Conservation (phyloP, 305 asterid genomes). For the Rubia tinctorum region DNA sequence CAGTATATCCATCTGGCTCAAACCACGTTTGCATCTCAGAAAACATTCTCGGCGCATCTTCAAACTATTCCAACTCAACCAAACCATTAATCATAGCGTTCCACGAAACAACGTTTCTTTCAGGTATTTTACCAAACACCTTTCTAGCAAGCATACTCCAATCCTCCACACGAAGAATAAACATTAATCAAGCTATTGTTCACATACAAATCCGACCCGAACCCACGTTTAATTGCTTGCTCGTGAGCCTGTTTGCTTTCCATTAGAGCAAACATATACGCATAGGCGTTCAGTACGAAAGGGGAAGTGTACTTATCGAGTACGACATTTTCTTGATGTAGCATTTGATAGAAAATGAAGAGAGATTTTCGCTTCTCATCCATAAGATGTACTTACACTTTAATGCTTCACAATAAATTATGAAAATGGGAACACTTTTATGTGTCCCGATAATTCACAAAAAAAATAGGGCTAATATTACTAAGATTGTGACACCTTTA, state of each 20-base stretch:
- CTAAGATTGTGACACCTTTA: no score
- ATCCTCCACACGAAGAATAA: constrained; percentile 63
- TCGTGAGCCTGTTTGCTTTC: constrained; percentile 75
- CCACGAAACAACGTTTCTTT: constrained; percentile 72
- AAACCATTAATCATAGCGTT: constrained; percentile 61
- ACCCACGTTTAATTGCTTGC: constrained; percentile 57
- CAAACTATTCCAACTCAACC: constrained; percentile 60
- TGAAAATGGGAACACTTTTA: no score
- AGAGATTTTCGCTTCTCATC: constrained; percentile 42
- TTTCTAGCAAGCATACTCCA: constrained; percentile 43
- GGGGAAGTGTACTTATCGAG: constrained; percentile 85
- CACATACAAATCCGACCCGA: constrained; percentile 56
- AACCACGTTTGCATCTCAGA: constrained; percentile 44
- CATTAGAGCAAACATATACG: constrained; percentile 46
- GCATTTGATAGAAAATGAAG: constrained; percentile 37
- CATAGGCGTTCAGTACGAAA: constrained; percentile 71
- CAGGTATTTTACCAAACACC: constrained; percentile 69
- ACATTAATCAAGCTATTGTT: constrained; percentile 82
- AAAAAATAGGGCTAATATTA: no score
- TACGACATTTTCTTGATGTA: constrained; percentile 28
- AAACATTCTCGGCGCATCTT: constrained; percentile 47
- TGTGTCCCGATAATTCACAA: no score
- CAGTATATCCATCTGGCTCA: constrained; percentile 68
- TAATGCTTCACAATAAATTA: no score
- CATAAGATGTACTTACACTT: no score